Percentiles rank a stretch among this genome's conserved stretches.
These are phyloP conservation scores for Murraya paniculata DNA, from an alignment of 345 rosid genomes.

Conservation along the genomic window DNA sequence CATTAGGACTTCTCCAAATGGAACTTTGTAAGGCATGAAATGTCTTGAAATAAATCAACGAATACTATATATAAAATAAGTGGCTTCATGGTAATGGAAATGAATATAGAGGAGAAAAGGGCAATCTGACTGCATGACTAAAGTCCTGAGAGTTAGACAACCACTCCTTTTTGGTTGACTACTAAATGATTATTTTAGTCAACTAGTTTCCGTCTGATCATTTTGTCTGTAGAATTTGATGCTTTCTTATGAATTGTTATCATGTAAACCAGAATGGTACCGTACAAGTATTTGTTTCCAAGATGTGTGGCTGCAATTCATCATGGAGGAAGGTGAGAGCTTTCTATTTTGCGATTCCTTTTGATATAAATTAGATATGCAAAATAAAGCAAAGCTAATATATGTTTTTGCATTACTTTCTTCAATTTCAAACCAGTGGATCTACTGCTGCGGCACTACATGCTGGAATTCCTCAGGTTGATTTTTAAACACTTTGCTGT, in stretches of 20 bases:
- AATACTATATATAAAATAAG: background rate
- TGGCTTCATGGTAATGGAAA: background rate
- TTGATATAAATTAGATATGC: constrained; percentile 2
- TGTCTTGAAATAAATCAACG: background rate
- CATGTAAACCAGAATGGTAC: constrained; percentile 51
- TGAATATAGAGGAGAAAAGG: background rate
- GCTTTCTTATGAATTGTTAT: background rate
- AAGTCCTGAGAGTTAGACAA: background rate
- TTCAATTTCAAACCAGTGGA: constrained; percentile 45
- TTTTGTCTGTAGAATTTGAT: constrained; percentile 14
- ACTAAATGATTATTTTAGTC: background rate
- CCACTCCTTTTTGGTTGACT: background rate
- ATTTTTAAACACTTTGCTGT: constrained; percentile 9
- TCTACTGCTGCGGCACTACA: constrained; percentile 85
- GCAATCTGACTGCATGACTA: background rate
- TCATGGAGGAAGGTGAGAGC: constrained; percentile 75
- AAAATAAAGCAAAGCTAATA: constrained; percentile 10
- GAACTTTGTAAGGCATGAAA: background rate
- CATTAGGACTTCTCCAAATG: background rate
- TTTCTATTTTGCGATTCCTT: constrained; percentile 4
- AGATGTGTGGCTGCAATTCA: constrained; percentile 78
- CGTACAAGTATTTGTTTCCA: constrained; percentile 67
- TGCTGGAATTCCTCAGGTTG: constrained; percentile 83
- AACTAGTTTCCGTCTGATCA: background rate
- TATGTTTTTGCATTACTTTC: constrained; percentile 9